phyloP scores from a whole-genome alignment of 768 basidiomycete genomes.

The Lyophyllum decastes region DNA sequence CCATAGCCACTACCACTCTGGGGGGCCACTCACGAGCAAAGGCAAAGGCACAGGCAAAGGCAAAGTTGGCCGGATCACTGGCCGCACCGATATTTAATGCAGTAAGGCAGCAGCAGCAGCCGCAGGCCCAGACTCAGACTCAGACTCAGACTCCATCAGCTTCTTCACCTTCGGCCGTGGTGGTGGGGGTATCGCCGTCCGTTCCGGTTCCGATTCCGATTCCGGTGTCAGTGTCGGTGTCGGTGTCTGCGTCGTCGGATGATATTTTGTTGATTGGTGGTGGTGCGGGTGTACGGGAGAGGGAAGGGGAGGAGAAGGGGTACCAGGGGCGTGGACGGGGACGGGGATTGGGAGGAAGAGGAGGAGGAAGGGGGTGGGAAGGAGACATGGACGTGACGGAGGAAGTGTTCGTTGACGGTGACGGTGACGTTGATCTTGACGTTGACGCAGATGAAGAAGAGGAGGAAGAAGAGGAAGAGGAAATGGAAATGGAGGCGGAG shows the following conservation, averaged over 20 bases:
- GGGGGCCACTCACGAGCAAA: too few species aligned
- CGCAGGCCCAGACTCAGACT: too few species aligned
- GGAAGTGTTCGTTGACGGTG: not conserved
- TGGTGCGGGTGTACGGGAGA: not conserved
- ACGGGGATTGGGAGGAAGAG: not conserved
- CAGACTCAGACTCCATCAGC: too few species aligned
- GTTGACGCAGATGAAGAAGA: too few species aligned
- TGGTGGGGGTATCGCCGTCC: too few species aligned
- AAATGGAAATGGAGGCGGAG: not conserved
- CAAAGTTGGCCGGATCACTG: too few species aligned
- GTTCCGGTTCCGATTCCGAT: not conserved
- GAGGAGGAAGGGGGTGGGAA: not conserved
- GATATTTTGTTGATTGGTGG: not conserved
- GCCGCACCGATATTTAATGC: too few species aligned
- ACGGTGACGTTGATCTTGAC: too few species aligned
- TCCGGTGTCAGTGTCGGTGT: not conserved
- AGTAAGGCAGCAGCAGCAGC: too few species aligned
- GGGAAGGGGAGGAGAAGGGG: not conserved
- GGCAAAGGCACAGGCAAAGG: too few species aligned
- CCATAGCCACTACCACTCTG: too few species aligned
- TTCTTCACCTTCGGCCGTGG: too few species aligned
- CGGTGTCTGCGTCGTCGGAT: conserved; percentile 1
- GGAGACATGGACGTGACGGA: not conserved
- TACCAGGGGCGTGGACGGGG: not conserved
- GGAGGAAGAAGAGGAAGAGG: not conserved